Conservation (phyloP, 345 rosid species). For the Lepidium didymum region DNA sequence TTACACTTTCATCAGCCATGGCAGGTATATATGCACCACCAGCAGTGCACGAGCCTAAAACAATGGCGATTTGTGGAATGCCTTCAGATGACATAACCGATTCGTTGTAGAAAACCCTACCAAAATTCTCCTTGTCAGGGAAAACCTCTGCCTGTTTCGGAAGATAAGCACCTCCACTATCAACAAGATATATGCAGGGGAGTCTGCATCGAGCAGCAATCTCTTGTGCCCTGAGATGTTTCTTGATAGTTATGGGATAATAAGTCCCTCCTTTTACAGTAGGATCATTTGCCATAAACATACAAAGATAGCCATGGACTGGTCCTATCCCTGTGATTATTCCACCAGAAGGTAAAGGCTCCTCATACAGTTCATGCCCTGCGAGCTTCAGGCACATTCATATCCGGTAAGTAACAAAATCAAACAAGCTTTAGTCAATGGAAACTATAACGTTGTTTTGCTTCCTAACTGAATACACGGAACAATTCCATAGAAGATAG, state of each 20-base stretch:
- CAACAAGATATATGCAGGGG: constrained; percentile 90
- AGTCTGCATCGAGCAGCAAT: constrained; percentile 82
- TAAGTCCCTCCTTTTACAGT: constrained; percentile 97
- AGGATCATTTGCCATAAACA: constrained; percentile 95
- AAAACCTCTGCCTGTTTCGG: constrained; percentile 97
- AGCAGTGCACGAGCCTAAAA: constrained; percentile 91
- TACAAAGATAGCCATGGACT: constrained; percentile 85
- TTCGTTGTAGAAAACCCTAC: constrained; percentile 89
- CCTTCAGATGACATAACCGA: constrained; percentile 89
- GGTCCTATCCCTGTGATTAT: constrained; percentile 90
- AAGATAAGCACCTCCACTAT: constrained; percentile 93
- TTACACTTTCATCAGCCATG: constrained; percentile 98
- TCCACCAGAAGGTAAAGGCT: constrained; percentile 79
- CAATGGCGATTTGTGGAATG: constrained; percentile 91
- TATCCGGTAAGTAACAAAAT: constrained; percentile 31
- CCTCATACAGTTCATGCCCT: constrained; percentile 84
- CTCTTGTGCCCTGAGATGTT: constrained; percentile 96
- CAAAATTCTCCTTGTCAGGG: constrained; percentile 93
- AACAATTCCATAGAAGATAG: neutral
- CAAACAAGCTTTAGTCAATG: neutral
- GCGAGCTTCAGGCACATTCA: constrained; percentile 69
- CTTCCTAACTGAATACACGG: neutral
- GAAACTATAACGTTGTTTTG: neutral
- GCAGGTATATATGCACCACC: constrained; percentile 99
- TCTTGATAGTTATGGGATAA: constrained; percentile 90